These are phyloP conservation scores for Sicyos baderoa DNA, from an alignment of 306 rosid species.

Conservation along the genomic window DNA sequence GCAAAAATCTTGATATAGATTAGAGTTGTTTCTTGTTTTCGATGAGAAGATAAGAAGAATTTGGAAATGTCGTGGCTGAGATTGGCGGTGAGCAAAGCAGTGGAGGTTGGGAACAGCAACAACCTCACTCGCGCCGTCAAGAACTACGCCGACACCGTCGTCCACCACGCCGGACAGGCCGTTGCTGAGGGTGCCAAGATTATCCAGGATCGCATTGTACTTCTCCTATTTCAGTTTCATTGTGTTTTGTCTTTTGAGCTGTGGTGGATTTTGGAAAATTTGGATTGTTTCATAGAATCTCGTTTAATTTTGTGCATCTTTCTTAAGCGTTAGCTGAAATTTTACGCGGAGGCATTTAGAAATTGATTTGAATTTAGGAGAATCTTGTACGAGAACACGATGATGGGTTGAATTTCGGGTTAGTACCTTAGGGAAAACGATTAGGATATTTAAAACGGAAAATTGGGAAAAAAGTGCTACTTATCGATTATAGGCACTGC, in stretches of 20 bases:
- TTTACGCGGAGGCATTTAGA: background rate
- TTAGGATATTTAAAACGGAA: background rate
- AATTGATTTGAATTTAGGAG: background rate
- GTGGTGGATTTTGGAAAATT: background rate
- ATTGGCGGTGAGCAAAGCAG: conserved; percentile 92
- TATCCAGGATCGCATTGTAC: conserved; percentile 90
- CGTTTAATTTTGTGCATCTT: background rate
- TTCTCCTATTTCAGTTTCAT: background rate
- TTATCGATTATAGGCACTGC: background rate
- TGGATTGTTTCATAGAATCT: background rate
- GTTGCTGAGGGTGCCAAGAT: conserved; percentile 92
- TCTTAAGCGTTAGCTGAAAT: background rate
- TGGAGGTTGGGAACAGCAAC: conserved; percentile 81
- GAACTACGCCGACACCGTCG: conserved; percentile 93
- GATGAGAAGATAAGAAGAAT: background rate
- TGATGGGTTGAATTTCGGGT: background rate
- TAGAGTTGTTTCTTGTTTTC: too few species aligned
- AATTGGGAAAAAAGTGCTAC: background rate
- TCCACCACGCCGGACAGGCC: conserved; percentile 96
- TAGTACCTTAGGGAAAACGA: background rate
- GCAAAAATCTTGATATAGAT: background rate
- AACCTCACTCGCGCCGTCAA: conserved; percentile 91
- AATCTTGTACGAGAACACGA: background rate
- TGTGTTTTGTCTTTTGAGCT: background rate
- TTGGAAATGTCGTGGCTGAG: conserved; percentile 70